A percentile compares a stretch with the other conserved stretches of the same genome.
These are phyloP conservation scores for Russula vinacea DNA, from an alignment of 768 basidiomycete species.

Conservation along the genomic window DNA sequence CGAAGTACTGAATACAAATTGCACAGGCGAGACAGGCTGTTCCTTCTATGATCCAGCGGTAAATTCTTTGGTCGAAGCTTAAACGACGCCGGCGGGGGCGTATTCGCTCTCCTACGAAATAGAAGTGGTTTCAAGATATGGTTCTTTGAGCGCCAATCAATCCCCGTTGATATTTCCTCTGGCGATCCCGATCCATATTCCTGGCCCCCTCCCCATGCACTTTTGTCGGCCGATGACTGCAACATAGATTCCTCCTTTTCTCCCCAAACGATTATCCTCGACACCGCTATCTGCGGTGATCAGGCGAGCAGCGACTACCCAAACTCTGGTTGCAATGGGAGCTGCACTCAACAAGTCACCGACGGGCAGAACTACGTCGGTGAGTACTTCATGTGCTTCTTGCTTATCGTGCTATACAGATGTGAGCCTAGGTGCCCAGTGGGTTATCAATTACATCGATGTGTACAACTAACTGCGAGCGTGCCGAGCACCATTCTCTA, in stretches of 20 bases:
- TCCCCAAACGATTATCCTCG: constrained; percentile 14
- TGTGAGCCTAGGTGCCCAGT: neutral
- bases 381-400: constrained; percentile 1
- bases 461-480: constrained; percentile 13
- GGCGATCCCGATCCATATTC: constrained; percentile 3
- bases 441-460: neutral
- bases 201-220: constrained; percentile 15
- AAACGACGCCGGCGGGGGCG: neutral
- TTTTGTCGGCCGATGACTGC: constrained; percentile 12
- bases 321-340: constrained; percentile 10
- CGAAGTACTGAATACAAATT: neutral
- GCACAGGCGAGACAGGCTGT: constrained; percentile 12
- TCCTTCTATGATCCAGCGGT: neutral
- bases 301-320: constrained; percentile 16
- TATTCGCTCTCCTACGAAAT: constrained; percentile 1
- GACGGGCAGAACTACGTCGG: constrained; percentile 11
- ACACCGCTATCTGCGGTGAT: constrained; percentile 17
- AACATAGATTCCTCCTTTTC: constrained; percentile 1
- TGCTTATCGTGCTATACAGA: too few species aligned
- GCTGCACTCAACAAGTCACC: neutral
- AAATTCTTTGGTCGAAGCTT: neutral
- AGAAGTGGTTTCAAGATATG: constrained; percentile 14
- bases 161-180: constrained; percentile 15
- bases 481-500: too few species aligned
- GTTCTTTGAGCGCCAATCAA: constrained; percentile 16